A percentile compares a stretch with the other conserved stretches of the same genome.
These are phyloP conservation scores for Cylindrotheca fusiformis DNA, from an alignment of 108 stramenopile genomes.

Conservation along the genomic window DNA sequence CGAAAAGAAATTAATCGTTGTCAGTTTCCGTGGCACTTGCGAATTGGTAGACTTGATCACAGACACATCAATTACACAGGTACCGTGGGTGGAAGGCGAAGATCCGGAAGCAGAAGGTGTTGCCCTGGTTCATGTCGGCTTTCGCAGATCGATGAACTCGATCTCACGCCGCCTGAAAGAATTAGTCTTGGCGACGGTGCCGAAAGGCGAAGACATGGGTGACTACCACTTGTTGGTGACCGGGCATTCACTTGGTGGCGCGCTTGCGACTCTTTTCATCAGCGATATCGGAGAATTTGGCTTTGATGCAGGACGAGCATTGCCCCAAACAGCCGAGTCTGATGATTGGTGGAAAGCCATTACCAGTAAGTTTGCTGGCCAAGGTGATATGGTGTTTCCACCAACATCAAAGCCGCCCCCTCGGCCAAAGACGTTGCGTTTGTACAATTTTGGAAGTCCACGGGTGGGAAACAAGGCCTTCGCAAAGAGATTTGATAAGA, in stretches of 20 bases:
- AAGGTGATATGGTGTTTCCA: conserved; percentile 12
- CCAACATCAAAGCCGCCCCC: conserved; percentile 38
- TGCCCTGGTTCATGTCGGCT: conserved; percentile 76
- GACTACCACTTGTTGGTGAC: conserved; percentile 80
- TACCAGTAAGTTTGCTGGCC: conserved; percentile 51
- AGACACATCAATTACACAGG: conserved; percentile 73
- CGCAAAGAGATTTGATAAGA: conserved; percentile 50
- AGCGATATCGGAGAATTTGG: conserved; percentile 79
- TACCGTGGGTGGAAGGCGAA: conserved; percentile 79
- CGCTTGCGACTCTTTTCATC: conserved; percentile 73
- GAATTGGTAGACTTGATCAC: conserved; percentile 74
- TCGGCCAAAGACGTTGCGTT: conserved; percentile 58
- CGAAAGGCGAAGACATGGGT: conserved; percentile 52
- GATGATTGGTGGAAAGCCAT: conserved; percentile 83
- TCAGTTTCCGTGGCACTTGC: conserved; percentile 84
- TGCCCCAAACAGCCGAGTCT: conserved; percentile 58
- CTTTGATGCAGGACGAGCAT: conserved; percentile 69
- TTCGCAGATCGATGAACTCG: conserved; percentile 69
- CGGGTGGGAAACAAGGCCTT: conserved; percentile 80
- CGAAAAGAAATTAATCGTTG: conserved; percentile 58
- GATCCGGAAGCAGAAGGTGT: conserved; percentile 45
- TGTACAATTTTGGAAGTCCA: conserved; percentile 86
- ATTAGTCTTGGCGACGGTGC: conserved; percentile 58
- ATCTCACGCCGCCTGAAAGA: conserved; percentile 81
- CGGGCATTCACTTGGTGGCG: conserved; percentile 81